Percentiles rank a stretch among this genome's conserved stretches.
Conservation (phyloP, 2,329 filamentous ascomycete species). For the Diaporthe sp. region DNA sequence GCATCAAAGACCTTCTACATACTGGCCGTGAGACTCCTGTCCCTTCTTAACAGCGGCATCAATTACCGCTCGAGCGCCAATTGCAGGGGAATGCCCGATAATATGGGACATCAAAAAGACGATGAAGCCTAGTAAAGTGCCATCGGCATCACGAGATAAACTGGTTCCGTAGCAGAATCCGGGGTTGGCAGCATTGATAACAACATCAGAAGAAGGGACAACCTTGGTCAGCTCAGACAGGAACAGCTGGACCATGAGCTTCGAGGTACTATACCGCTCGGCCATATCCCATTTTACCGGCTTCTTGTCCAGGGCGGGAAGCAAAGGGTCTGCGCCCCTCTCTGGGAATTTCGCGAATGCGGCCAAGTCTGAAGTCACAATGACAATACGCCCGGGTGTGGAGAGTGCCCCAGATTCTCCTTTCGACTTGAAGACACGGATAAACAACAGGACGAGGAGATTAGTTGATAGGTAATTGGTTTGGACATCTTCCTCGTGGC, state of each 20-base stretch:
- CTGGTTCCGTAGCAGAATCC: conserved; percentile 35
- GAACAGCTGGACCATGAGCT: conserved; percentile 48
- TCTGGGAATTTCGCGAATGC: conserved; percentile 38
- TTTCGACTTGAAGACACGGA: background rate
- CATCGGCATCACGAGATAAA: conserved; percentile 2
- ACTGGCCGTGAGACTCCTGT: conserved; percentile 5
- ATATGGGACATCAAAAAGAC: background rate
- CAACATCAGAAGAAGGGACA: conserved; percentile 37
- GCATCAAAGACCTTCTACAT: background rate
- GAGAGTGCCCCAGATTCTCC: no score
- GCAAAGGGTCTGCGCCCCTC: conserved; percentile 32
- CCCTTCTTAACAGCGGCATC: conserved; percentile 9
- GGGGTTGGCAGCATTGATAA: conserved; percentile 38
- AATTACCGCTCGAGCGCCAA: background rate
- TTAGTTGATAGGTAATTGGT: conserved; percentile 26
- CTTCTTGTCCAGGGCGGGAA: conserved; percentile 36
- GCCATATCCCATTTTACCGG: conserved; percentile 33
- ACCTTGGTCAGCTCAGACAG: conserved; percentile 43
- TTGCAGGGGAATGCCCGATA: background rate
- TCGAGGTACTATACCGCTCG: conserved; percentile 38
- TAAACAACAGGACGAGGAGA: conserved; percentile 11
- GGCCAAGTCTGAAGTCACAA: conserved; percentile 41
- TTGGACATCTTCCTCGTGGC: conserved; percentile 28
- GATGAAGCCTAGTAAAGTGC: background rate
- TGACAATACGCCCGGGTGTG: background rate